phyloP scores from a whole-genome alignment of 2,329 filamentous ascomycete species.

The Aspergillus sclerotialis region DNA sequence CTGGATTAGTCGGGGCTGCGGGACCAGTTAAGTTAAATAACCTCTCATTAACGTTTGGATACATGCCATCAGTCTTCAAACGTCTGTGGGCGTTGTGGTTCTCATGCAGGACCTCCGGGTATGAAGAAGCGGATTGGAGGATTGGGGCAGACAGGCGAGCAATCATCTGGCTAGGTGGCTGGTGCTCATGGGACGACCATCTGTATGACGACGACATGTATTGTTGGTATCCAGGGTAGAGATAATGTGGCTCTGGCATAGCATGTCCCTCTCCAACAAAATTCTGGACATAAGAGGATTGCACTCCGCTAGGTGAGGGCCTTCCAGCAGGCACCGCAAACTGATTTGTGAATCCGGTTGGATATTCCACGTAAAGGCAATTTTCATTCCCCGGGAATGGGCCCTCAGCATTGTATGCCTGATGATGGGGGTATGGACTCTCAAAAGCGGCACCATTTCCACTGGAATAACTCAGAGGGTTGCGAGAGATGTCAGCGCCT shows the following conservation, averaged over 20 bases:
- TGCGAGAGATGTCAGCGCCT: conserved; percentile 6
- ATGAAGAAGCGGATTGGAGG: not conserved
- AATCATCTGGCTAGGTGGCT: too few species aligned
- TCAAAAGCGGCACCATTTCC: conserved; percentile 2
- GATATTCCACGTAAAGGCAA: conserved; percentile 1
- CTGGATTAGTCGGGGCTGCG: not conserved
- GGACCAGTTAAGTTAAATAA: not conserved
- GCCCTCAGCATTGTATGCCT: conserved; percentile 3
- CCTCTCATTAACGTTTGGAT: not conserved
- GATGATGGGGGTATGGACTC: conserved; percentile 1
- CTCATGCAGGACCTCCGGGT: not conserved
- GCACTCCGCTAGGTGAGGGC: not conserved
- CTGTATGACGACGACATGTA: too few species aligned
- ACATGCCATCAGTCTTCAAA: not conserved
- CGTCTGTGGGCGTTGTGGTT: not conserved
- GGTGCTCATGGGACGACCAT: too few species aligned
- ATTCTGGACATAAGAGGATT: not conserved
- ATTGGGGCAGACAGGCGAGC: not conserved
- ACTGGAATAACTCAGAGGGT: conserved; percentile 13
- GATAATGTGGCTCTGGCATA: not conserved
- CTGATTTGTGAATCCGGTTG: conserved; percentile 1
- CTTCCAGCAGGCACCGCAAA: not conserved
- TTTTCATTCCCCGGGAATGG: conserved; percentile 2
- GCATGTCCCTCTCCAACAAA: not conserved
- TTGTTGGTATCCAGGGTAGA: too few species aligned